Evolutionary conservation across 2,329 filamentous ascomycete genomes (phyloP).

Genomic region (Colletotrichum sp.): DNA sequence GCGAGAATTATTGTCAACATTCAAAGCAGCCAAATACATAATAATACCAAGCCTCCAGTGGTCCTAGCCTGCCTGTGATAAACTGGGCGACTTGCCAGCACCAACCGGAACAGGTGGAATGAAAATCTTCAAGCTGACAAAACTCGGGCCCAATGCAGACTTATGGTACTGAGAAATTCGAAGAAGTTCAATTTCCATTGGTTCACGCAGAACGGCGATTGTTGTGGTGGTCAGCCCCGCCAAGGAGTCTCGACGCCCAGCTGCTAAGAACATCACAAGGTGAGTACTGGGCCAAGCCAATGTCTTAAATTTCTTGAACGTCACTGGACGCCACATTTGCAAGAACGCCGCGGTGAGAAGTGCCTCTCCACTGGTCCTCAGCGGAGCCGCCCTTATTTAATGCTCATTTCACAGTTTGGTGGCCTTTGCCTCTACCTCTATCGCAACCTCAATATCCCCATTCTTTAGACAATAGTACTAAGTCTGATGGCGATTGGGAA

Average conservation of each 20-base stretch:
- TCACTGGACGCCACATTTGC: background rate
- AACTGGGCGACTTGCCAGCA: background rate
- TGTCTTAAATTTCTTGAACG: background rate
- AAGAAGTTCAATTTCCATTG: background rate
- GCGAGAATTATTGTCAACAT: too few relatives aligned
- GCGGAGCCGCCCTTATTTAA: background rate
- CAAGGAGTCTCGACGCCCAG: background rate
- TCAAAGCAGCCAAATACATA: too few relatives aligned
- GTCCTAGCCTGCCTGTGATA: background rate
- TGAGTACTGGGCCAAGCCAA: background rate
- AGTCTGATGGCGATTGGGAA: background rate
- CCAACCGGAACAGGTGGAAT: background rate
- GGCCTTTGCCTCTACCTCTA: background rate
- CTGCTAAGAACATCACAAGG: background rate
- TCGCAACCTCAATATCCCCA: background rate
- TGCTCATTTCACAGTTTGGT: background rate
- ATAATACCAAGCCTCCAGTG: rapidly evolving
- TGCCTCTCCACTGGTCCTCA: background rate
- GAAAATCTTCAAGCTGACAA: background rate
- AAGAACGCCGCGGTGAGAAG: background rate
- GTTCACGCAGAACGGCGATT: background rate
- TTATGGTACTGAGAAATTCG: background rate
- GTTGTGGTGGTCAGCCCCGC: background rate
- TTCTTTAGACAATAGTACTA: rapidly evolving
- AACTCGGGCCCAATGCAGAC: background rate